A percentile compares a stretch with the other conserved stretches of the same genome.
phyloP scores from a whole-genome alignment of 2,329 filamentous ascomycete genomes.

The Diaporthe helianthi region DNA sequence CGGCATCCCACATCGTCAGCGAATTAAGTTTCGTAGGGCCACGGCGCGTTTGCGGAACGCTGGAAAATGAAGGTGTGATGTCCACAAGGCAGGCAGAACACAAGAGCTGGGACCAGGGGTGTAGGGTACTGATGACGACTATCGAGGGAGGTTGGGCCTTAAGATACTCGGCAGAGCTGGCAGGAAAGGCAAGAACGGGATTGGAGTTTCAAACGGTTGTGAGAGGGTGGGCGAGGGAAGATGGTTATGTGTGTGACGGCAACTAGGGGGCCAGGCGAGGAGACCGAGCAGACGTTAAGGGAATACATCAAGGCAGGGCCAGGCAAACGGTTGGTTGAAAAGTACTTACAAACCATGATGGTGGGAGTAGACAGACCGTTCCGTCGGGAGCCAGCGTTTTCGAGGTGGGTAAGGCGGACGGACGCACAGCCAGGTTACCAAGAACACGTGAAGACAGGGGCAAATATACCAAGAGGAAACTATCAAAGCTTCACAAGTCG shows the following conservation, averaged over 20 bases:
- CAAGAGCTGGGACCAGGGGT: constrained; percentile 12
- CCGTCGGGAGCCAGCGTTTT: background rate
- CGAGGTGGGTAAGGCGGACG: background rate
- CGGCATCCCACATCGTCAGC: constrained; percentile 28
- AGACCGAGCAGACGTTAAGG: constrained; percentile 11
- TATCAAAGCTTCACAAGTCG: constrained; percentile 12
- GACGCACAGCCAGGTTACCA: constrained; percentile 22
- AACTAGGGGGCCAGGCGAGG: background rate
- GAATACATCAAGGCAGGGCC: constrained; percentile 19
- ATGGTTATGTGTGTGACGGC: background rate
- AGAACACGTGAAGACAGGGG: constrained; percentile 1
- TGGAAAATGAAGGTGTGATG: background rate
- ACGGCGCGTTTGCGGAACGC: background rate
- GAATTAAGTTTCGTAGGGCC: constrained; percentile 26
- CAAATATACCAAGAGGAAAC: constrained; percentile 28
- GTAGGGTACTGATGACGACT: constrained; percentile 10
- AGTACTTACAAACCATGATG: constrained; percentile 35
- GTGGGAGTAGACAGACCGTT: background rate
- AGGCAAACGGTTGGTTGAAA: background rate
- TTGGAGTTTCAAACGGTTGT: constrained; percentile 12
- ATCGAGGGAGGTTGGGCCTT: constrained; percentile 1
- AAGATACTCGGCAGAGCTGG: constrained; percentile 4
- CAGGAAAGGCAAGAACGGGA: constrained; percentile 8
- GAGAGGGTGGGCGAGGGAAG: constrained; percentile 15
- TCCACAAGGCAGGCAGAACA: background rate